phyloP scores from a whole-genome alignment of 331 rosid genomes.

The Rosa hybrid region DNA sequence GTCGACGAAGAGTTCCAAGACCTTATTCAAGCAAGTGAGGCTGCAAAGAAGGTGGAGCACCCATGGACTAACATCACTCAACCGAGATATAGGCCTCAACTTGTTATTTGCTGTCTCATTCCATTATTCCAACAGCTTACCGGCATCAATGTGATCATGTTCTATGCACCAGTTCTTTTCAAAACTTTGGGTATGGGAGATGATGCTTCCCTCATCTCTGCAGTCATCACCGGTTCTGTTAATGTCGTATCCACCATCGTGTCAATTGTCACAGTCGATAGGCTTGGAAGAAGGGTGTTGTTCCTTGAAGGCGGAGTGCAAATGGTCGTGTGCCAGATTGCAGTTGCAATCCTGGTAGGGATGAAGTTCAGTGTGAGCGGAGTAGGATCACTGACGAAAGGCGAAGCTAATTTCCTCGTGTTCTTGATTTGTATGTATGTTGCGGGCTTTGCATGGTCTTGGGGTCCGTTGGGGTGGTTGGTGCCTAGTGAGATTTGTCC shows the following conservation, averaged over 20 bases:
- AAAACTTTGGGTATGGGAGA: constrained; percentile 65
- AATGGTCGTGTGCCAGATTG: constrained; percentile 64
- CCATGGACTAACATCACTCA: constrained; percentile 57
- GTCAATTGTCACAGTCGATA: constrained; percentile 67
- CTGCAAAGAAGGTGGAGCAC: constrained; percentile 47
- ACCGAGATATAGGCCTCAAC: constrained; percentile 72
- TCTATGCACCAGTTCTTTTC: constrained; percentile 80
- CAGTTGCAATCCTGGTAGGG: constrained; percentile 32
- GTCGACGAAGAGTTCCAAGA: constrained; percentile 61
- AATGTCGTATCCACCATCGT: constrained; percentile 53
- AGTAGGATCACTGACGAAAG: constrained; percentile 34
- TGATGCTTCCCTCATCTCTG: constrained; percentile 68
- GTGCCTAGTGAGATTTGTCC: constrained; percentile 70
- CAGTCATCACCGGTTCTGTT: constrained; percentile 58
- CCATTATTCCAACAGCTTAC: constrained; percentile 84
- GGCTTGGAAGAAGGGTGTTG: constrained; percentile 51
- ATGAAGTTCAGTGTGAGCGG: constrained; percentile 48
- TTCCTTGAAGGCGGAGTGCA: constrained; percentile 77
- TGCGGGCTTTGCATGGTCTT: constrained; percentile 60
- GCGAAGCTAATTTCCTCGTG: constrained; percentile 36
- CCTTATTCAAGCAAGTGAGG: constrained; percentile 61
- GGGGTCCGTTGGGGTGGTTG: constrained; percentile 70
- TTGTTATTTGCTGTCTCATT: constrained; percentile 49
- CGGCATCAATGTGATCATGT: constrained; percentile 75
- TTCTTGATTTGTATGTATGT: constrained; percentile 41